Base-by-base conservation (phyloP, 1,284 basidiomycete genomes). In the Trametes sp. region DNA sequence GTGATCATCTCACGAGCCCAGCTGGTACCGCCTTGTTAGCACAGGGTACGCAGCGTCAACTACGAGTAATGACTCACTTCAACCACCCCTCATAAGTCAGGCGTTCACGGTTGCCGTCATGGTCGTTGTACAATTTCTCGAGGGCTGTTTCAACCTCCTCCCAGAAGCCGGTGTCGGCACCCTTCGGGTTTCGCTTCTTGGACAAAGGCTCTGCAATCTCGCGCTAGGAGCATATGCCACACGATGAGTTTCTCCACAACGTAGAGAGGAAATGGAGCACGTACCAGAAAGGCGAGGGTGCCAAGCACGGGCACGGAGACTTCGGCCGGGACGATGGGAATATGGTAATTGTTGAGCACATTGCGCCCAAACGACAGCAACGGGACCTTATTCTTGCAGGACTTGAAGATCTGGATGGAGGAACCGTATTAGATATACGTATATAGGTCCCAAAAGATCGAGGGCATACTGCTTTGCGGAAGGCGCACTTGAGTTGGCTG, bases 121-220 rank as follows among this genome's bases (percentile, higher is more conserved):
- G 16, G 3, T 38, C 33, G 3, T 36, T n/a, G 50, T 52, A 38
- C 5, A 52, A 35, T 35, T 35, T 38, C 33, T 24, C 6, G 6
- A 50, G 31, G 14, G n/a, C 29, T 14, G 13, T 35, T 21, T 52
- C 33, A 23, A 52, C 50, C 21, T 4, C 23, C 14, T 8, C 24
- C 50, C 50, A 52, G 50, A 36, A 52, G 33, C 50, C 50, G 11
- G 50, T 52, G 23, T 52, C 50, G 7, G 21, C 50, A 23, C 50
- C 50, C 13, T 36, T 38, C 9, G 33, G 23, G 8, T 52, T 52
- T 35, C 4, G 7, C 45, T 52, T 52, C 23, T 52, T 52, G 4
- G 33, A 36, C 9, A 52, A 13, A 11, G 50, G 50, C 2, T 38
- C 21, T 6, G 35, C 50, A 8, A 52, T 52, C 50, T 38, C 33